Evolutionary conservation across 164 flowering plant species (phyloP).

Genomic region (Tetracentron sinense): DNA sequence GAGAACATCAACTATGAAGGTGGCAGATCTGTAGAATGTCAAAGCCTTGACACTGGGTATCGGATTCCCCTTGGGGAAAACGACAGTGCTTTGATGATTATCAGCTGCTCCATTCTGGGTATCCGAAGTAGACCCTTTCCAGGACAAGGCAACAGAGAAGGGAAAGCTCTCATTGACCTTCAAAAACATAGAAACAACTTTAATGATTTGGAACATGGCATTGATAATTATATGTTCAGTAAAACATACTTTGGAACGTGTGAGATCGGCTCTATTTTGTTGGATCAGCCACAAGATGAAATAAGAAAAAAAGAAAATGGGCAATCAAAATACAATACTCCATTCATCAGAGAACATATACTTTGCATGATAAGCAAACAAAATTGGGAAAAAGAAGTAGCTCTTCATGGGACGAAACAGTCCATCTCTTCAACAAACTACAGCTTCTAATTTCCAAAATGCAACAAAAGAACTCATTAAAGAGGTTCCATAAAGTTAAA

Average conservation of each 20-base stretch:
- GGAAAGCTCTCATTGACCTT: slow-evolving; percentile 84
- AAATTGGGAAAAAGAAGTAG: no score
- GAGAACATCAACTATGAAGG: slow-evolving; percentile 69
- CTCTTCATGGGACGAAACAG: no score
- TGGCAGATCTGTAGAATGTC: slow-evolving; percentile 70
- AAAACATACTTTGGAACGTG: not conserved
- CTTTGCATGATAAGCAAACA: no score
- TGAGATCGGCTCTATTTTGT: no score
- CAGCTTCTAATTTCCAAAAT: not conserved
- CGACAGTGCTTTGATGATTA: slow-evolving; percentile 57
- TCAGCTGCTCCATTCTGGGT: slow-evolving; percentile 55
- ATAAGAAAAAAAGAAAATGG: no score
- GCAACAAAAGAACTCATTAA: not conserved
- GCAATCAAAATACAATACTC: no score
- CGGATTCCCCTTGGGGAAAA: slow-evolving; percentile 81
- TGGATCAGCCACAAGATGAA: no score
- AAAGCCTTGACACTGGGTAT: slow-evolving; percentile 79
- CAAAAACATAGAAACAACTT: slow-evolving; percentile 14
- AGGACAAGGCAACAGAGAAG: slow-evolving; percentile 69
- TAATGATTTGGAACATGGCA: no score
- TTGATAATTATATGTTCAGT: no score
- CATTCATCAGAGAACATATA: no score
- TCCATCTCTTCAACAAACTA: no score
- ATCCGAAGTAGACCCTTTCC: slow-evolving; percentile 74
- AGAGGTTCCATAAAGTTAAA: no score